Percentiles rank a stretch among this genome's conserved stretches.
Conservation (phyloP, 257 asterid species). For the Salvia splendens region DNA sequence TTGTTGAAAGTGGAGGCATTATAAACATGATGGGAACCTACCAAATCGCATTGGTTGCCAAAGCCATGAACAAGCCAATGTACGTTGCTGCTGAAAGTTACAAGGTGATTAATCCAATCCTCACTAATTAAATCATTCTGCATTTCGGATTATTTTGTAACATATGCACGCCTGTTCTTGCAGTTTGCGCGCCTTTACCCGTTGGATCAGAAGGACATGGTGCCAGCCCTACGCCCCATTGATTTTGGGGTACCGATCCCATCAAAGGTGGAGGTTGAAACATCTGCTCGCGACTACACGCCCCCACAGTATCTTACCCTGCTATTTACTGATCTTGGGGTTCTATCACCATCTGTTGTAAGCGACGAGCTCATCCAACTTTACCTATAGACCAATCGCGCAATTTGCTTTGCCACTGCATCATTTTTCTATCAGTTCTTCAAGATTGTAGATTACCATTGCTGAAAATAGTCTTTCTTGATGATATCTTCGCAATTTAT, state of each 20-base stretch:
- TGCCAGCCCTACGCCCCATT: constrained; percentile 69
- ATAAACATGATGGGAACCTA: constrained; percentile 91
- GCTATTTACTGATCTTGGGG: constrained; percentile 76
- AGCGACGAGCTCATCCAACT: constrained; percentile 79
- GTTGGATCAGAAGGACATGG: constrained; percentile 78
- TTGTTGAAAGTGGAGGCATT: constrained; percentile 86
- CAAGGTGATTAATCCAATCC: constrained; percentile 45
- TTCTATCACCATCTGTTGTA: constrained; percentile 78
- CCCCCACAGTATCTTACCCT: constrained; percentile 77
- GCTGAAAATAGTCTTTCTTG: too few relatives aligned
- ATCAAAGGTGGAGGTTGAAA: constrained; percentile 78
- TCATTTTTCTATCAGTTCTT: too few relatives aligned
- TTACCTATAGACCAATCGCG: constrained; percentile 37
- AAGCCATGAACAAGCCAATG: constrained; percentile 86
- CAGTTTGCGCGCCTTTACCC: constrained; percentile 87
- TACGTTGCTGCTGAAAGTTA: constrained; percentile 88
- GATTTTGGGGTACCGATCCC: constrained; percentile 89
- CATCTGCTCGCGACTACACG: constrained; percentile 82
- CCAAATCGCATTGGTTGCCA: constrained; percentile 81
- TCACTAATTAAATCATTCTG: too few relatives aligned
- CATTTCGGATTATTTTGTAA: too few relatives aligned
- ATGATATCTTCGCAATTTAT: too few relatives aligned
- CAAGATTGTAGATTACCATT: too few relatives aligned
- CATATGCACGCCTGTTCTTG: neutral
- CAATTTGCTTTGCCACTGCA: too few relatives aligned